These are phyloP conservation scores for Pittosporum tobira DNA, from an alignment of 129 eudicot genomes.

Conservation along the genomic window DNA sequence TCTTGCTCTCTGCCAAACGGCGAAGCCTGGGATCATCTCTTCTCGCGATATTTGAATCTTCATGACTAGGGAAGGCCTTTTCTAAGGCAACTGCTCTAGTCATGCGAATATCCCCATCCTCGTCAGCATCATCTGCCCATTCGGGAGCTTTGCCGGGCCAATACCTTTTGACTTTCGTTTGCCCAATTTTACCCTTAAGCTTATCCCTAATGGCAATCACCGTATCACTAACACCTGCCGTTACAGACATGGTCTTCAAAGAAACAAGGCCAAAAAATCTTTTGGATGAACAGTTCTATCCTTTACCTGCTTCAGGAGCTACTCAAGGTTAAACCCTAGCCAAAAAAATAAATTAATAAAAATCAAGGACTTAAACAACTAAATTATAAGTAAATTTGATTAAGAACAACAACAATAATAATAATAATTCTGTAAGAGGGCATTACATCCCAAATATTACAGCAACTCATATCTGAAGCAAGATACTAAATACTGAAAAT, in stretches of 20 bases:
- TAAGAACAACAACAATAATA: too few species aligned
- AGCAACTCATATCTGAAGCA: too few species aligned
- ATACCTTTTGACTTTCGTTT: constrained; percentile 87
- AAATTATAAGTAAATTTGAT: too few species aligned
- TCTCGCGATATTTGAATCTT: constrained; percentile 22
- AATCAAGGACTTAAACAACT: background rate
- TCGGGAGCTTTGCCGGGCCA: constrained; percentile 99
- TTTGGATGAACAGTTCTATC: background rate
- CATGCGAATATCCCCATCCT: constrained; percentile 59
- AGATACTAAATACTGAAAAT: too few species aligned
- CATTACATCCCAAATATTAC: too few species aligned
- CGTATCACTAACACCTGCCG: constrained; percentile 89
- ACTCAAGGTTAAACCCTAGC: background rate
- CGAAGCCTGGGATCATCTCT: constrained; percentile 71
- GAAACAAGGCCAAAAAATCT: background rate
- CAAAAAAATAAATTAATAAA: background rate
- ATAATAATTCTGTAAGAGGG: too few species aligned
- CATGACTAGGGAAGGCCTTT: constrained; percentile 58
- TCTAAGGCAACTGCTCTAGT: constrained; percentile 51
- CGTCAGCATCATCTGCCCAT: constrained; percentile 92
- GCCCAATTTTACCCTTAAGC: constrained; percentile 85
- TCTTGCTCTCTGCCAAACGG: constrained; percentile 68
- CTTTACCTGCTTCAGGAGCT: background rate
- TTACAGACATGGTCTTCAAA: constrained; percentile 53
- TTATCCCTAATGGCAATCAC: constrained; percentile 76